Conservation (phyloP, 164 flowering plant genomes). For the Nelumbo lutea region DNA sequence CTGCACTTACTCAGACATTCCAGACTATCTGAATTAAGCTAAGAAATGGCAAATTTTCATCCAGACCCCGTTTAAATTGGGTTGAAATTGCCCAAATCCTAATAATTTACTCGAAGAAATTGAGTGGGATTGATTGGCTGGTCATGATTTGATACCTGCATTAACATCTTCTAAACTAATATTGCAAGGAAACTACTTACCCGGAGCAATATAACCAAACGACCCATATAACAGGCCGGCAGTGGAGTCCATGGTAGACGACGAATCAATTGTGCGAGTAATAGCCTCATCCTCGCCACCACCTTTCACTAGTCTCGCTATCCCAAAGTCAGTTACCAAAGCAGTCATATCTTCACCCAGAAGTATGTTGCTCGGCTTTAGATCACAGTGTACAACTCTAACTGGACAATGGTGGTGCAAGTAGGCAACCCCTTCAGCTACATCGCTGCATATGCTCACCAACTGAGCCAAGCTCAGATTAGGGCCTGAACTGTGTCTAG, state of each 20-base stretch:
- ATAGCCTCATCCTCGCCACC: conserved; percentile 24
- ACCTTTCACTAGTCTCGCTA: conserved; percentile 31
- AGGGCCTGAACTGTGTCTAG: conserved; percentile 33
- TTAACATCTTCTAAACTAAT: not conserved
- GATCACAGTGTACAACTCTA: conserved; percentile 47
- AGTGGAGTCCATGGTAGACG: conserved; percentile 34
- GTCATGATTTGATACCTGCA: no score
- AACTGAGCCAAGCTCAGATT: conserved; percentile 31
- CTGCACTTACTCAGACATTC: no score
- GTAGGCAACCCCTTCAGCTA: conserved; percentile 56
- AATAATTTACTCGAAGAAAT: no score
- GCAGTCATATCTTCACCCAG: conserved; percentile 53
- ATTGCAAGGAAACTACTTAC: conserved; percentile 11
- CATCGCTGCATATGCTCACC: conserved; percentile 41
- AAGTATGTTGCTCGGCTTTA: conserved; percentile 54
- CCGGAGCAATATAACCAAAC: conserved; percentile 52
- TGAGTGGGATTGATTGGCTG: no score
- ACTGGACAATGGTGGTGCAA: conserved; percentile 51
- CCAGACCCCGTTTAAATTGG: no score
- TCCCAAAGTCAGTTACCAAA: conserved; percentile 47
- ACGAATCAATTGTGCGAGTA: conserved; percentile 26
- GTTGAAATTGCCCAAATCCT: no score
- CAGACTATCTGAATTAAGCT: no score
- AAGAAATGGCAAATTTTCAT: no score
- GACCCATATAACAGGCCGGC: conserved; percentile 35